Evolutionary conservation across 2,329 filamentous ascomycete genomes (phyloP), one percentile per base, ranked within the genome.

Genomic region (Neophaeococcomyces aloes): DNA sequence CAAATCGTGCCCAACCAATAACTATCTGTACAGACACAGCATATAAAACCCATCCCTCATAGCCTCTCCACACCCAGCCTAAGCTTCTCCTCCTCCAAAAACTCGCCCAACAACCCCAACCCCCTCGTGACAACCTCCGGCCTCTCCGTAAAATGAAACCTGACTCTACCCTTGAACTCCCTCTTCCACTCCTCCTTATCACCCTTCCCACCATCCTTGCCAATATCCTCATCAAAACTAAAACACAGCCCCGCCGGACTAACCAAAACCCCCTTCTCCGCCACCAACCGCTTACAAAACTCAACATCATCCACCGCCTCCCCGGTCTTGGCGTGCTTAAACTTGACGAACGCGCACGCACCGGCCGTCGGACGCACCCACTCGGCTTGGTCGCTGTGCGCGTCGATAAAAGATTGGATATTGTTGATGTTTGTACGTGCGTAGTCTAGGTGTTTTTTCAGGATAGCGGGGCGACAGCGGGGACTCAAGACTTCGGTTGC

Each of bases 311-410:
- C 77, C 0, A 91, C 71, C 1, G 77, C 70, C 56, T 71, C 66
- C 0, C 74, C 76, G 8, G 38, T 32, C 29, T 72, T 70, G 36
- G 70, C 68, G 27, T 42, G n/a, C 13, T 42, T 42, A 50, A 93
- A 85, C 53, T 74, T 76, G 44, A 93, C 65, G 55, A 93, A 85
- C 0, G 83, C 82, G 7, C 83, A 88, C 1, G 84, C 91, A 0
- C 85, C 86, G 1, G 83, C 85, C 3, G 75, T 76, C 1, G 86
- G 86, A 60, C 77, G 81, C 3, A 78, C 70, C 82, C 83, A 91
- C 2, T 74, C 72, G 53, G 77, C 81, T 7, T 75, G 69, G 47
- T 72, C 71, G 3, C 34, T 38, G 29, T 73, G 68, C 56, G 86
- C 74, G 39, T 74, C 71, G 23, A 79, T 30, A 49, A 86, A 89